Conservation (phyloP, 495 filamentous ascomycete species). For the Aspergillus sclerotioniger region DNA sequence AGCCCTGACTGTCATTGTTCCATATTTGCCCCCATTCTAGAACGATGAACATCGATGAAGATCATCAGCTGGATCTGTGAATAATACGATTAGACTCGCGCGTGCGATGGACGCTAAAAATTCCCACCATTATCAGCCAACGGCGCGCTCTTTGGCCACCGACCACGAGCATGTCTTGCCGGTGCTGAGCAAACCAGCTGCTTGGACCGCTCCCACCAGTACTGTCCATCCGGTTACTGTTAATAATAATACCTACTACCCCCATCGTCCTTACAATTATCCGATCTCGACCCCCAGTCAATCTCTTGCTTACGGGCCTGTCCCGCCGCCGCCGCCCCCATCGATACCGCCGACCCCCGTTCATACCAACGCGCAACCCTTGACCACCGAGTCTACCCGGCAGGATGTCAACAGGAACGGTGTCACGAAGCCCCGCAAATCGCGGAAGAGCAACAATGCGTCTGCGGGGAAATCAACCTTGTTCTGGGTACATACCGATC, state of each 20-base stretch:
- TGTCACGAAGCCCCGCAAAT: constrained; percentile 37
- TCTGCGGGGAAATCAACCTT: constrained; percentile 38
- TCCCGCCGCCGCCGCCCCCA: constrained; percentile 4
- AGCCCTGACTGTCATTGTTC: neutral
- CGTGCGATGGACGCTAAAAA: constrained; percentile 37
- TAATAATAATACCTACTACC: neutral
- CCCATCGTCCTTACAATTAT: constrained; percentile 3
- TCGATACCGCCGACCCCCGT: constrained; percentile 8
- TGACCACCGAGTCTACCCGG: constrained; percentile 11
- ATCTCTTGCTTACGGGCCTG: constrained; percentile 3
- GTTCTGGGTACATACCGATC: constrained; percentile 49
- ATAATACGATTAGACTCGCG: constrained; percentile 20
- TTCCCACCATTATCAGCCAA: constrained; percentile 16
- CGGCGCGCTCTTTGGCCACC: constrained; percentile 16
- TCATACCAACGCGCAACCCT: constrained; percentile 1
- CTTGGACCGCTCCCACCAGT: constrained; percentile 10
- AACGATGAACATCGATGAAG: constrained; percentile 23
- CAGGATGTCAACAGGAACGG: constrained; percentile 27
- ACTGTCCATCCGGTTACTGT: neutral
- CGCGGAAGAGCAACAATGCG: constrained; percentile 39
- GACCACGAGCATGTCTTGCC: constrained; percentile 30
- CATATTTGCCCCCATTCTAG: constrained; percentile 5
- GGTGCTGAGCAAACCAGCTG: constrained; percentile 25
- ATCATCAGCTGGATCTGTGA: constrained; percentile 23
- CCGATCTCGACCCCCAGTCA: constrained; percentile 4